Evolutionary conservation across 2,329 filamentous ascomycete species (phyloP), one percentile per base, ranked within the genome.

Genomic region (Exophiala lecanii-corni): DNA sequence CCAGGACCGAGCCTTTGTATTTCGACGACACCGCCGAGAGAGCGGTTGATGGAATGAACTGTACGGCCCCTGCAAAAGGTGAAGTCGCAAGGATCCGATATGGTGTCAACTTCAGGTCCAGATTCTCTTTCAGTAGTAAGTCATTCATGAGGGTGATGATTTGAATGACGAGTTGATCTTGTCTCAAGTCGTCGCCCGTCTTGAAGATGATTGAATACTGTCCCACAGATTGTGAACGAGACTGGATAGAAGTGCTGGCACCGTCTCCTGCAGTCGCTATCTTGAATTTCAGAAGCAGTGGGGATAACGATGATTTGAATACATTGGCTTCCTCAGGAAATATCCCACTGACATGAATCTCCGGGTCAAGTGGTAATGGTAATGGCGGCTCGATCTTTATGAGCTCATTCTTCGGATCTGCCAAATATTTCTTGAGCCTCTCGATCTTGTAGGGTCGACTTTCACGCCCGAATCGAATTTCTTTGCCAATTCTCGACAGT

Each of bases 81-180:
- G 87, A 89, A 2, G 92, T 98, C 1, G 92, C 92, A 6, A 98
- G 78, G 51, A 97, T 96, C 57, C 91, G 91, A 70, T 98, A 98
- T 0, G 92, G 92, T 0, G 91, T 91, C 1, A 98, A 75, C 60
- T 94, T 96, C 33, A 98, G 75, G 60, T 98, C 92, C 7, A 98
- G 73, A 49, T 98, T 97, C 61, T 98, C 92, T 60, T 97, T 96
- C 47, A 87, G 86, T 3, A 98, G 75, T 1, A 98, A 78, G 45
- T 91, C 86, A 58, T 98, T 92, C 92, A 98, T 98, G 12, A 98
- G 76, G 0, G 88, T 94, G 62, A 98, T 96, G 59, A 97, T 97
- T 59, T 87, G 92, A 41, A 98, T 94, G 25, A 98, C 91, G 2
- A 98, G 78, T 61, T 98, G 92, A 60, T 98, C 92, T 65, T 98